Percentiles rank a stretch among this genome's conserved stretches.
Evolutionary conservation across 768 basidiomycete species (phyloP).

Genomic region (Harrya chromipes): DNA sequence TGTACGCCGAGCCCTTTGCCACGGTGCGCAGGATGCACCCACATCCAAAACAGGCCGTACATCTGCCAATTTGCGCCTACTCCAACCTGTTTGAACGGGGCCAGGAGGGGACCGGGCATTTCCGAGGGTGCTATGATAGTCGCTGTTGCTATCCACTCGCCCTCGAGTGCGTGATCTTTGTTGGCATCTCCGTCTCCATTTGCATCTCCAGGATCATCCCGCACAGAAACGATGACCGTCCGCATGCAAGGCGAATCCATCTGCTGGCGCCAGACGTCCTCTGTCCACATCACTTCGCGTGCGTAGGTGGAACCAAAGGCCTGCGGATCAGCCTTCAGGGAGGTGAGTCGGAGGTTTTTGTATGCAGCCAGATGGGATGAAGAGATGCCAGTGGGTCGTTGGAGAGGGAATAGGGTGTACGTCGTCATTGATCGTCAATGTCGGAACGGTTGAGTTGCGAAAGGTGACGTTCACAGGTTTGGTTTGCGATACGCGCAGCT

Average conservation of each 20-base stretch:
- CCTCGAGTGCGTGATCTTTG: not conserved
- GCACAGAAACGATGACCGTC: constrained; percentile 18
- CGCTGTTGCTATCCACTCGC: constrained; percentile 22
- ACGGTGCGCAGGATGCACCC: constrained; percentile 28
- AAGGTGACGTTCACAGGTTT: too few relatives aligned
- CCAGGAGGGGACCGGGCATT: not conserved
- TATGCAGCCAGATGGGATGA: constrained; percentile 24
- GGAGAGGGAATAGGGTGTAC: constrained; percentile 17
- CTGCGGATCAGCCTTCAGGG: constrained; percentile 20
- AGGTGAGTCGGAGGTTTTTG: constrained; percentile 20
- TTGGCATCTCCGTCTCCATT: not conserved
- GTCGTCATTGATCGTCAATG: not conserved
- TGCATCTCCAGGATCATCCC: not conserved
- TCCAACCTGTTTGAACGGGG: constrained; percentile 13
- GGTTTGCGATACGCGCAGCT: too few relatives aligned
- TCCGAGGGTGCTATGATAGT: constrained; percentile 14
- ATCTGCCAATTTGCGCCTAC: constrained; percentile 15
- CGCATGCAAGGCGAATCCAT: constrained; percentile 10
- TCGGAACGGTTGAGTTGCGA: too few relatives aligned
- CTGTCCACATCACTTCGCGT: constrained; percentile 18
- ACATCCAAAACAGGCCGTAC: constrained; percentile 25
- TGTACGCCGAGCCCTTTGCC: constrained; percentile 18
- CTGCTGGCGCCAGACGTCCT: constrained; percentile 21
- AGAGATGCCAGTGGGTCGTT: constrained; percentile 4
- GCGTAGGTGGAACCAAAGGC: constrained; percentile 23